phyloP scores from a whole-genome alignment of 2,329 filamentous ascomycete species.

The Gyromitra esculenta region DNA sequence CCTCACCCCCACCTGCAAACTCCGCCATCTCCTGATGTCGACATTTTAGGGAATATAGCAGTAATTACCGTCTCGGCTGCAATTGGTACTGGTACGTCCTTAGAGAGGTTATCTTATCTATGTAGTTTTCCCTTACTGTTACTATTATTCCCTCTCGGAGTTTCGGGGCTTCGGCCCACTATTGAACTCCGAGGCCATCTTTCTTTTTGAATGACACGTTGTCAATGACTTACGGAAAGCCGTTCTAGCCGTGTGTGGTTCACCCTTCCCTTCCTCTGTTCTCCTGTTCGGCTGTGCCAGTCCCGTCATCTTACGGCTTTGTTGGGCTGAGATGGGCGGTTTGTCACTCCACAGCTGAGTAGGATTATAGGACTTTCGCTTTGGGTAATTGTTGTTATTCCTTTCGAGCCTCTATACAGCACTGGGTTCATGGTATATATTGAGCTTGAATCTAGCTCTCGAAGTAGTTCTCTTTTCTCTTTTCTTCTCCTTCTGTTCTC shows the following conservation, averaged over 20 bases:
- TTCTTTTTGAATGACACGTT: not conserved
- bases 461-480: not conserved
- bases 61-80: not conserved
- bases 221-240: not conserved
- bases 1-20: not conserved
- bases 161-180: not conserved
- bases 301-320: not conserved
- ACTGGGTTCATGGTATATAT: not conserved
- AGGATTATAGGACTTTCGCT: not conserved
- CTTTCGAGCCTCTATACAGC: not conserved
- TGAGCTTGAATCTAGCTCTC: not conserved
- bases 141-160: not conserved
- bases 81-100: not conserved
- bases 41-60: not conserved
- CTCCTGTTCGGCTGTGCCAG: not conserved
- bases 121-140: not conserved
- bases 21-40: not conserved
- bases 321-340: not conserved
- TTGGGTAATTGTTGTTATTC: not conserved
- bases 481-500: no score
- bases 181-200: not conserved
- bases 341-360: not conserved
- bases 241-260: not conserved
- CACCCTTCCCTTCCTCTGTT: not conserved
- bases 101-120: not conserved